A percentile compares a stretch with the other conserved stretches of the same genome.
Conservation (phyloP, 2,329 filamentous ascomycete genomes). For the Colletotrichum karsti region DNA sequence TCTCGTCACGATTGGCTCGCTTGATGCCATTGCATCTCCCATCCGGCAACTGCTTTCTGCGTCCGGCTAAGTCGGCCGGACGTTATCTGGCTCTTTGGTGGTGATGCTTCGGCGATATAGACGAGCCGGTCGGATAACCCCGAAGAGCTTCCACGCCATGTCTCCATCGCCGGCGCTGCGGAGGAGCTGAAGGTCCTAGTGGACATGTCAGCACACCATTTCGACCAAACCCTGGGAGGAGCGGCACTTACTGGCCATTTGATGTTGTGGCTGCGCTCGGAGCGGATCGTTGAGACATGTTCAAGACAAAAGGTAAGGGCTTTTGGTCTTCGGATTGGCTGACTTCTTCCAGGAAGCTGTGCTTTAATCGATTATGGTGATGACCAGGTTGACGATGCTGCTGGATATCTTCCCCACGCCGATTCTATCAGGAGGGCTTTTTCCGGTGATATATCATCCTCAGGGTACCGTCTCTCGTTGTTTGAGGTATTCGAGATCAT, state of each 20-base stretch:
- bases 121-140: slow-evolving; percentile 15
- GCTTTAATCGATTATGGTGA: not conserved
- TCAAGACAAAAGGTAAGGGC: not conserved
- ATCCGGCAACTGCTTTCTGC: not conserved
- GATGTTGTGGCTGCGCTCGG: slow-evolving; percentile 3
- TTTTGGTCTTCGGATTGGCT: not conserved
- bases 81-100: not conserved
- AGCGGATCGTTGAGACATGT: slow-evolving; percentile 14
- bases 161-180: not conserved
- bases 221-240: not conserved
- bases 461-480: not conserved
- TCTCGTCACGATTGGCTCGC: slow-evolving; percentile 9
- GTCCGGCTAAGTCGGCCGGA: not conserved
- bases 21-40: slow-evolving; percentile 6
- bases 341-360: not conserved
- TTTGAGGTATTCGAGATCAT: not conserved
- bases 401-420: not conserved
- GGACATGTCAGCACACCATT: slow-evolving; percentile 2
- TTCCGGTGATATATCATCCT: not conserved
- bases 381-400: not conserved
- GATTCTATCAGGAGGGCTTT: not conserved
- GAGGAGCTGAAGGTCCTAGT: not conserved
- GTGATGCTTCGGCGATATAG: not conserved
- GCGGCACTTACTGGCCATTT: not conserved
- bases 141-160: not conserved